Conservation (phyloP, 257 asterid species). For the Solanum tarijense region DNA sequence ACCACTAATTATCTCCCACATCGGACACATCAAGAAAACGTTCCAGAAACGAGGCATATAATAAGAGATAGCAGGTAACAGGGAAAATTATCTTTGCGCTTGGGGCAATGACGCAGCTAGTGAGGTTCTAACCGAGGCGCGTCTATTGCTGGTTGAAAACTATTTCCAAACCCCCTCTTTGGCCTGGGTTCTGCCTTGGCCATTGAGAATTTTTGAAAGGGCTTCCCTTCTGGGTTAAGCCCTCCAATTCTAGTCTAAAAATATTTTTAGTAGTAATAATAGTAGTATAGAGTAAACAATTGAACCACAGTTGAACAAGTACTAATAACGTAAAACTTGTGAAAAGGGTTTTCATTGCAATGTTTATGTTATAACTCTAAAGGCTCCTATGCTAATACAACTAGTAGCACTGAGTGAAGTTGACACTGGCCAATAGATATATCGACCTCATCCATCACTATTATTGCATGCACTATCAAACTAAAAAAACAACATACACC, state of each 20-base stretch:
- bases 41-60: background rate
- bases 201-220: constrained; percentile 6
- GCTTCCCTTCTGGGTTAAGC: background rate
- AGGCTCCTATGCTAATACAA: too few relatives aligned
- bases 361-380: too few relatives aligned
- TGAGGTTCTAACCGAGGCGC: constrained; percentile 12
- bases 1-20: background rate
- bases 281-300: too few relatives aligned
- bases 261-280: too few relatives aligned
- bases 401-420: too few relatives aligned
- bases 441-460: too few relatives aligned
- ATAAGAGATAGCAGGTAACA: rapidly evolving
- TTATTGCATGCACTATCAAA: too few relatives aligned
- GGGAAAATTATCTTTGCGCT: background rate
- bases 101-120: constrained; percentile 14
- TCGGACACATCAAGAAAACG: background rate
- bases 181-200: background rate
- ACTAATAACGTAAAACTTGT: too few relatives aligned
- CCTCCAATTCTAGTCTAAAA: background rate
- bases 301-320: too few relatives aligned
- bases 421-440: too few relatives aligned
- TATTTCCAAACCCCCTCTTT: constrained; percentile 11
- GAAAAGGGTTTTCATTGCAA: too few relatives aligned
- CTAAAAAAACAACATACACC: too few relatives aligned
- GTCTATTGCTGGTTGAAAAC: constrained; percentile 13